Percentiles rank a stretch among this genome's conserved stretches.
phyloP scores from a whole-genome alignment of 345 rosid species.

The Euphorbia tirucalli region DNA sequence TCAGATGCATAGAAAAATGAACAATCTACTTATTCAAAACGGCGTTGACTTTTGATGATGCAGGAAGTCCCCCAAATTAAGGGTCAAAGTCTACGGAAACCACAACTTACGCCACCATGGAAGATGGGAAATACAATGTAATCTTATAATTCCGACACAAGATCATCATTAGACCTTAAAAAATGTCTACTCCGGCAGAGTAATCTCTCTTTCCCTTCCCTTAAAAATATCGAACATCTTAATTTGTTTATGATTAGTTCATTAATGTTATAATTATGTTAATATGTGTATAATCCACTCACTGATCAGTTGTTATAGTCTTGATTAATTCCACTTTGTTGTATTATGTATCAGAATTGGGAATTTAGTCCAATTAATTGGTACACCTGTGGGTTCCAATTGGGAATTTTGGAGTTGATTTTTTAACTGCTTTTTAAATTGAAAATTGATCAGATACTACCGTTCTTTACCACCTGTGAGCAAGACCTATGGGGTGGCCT shows the following conservation, averaged over 20 bases:
- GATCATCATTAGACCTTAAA: background rate
- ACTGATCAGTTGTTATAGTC: no score
- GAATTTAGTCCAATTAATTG: no score
- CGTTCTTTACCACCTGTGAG: constrained; percentile 63
- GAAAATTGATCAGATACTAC: constrained; percentile 42
- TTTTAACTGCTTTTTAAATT: background rate
- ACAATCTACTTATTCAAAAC: background rate
- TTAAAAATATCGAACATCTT: background rate
- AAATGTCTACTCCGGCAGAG: constrained; percentile 64
- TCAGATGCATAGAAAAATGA: background rate
- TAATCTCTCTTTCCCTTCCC: constrained; percentile 26
- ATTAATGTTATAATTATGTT: no score
- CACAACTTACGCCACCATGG: background rate
- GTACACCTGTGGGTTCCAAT: no score
- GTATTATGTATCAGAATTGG: background rate
- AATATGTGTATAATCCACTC: no score
- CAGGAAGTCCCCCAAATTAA: background rate
- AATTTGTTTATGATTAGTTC: no score
- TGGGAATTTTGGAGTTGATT: background rate
- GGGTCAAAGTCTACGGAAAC: constrained; percentile 18
- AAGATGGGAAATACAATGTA: background rate
- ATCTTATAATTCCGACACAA: background rate
- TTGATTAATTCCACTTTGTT: no score
- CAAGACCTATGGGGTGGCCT: constrained; percentile 59
- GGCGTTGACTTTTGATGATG: background rate